Evolutionary conservation across 805 yeast genomes (phyloP), one percentile per base, ranked within the genome.

Genomic region (Wickerhamomyces kurtzmanii): DNA sequence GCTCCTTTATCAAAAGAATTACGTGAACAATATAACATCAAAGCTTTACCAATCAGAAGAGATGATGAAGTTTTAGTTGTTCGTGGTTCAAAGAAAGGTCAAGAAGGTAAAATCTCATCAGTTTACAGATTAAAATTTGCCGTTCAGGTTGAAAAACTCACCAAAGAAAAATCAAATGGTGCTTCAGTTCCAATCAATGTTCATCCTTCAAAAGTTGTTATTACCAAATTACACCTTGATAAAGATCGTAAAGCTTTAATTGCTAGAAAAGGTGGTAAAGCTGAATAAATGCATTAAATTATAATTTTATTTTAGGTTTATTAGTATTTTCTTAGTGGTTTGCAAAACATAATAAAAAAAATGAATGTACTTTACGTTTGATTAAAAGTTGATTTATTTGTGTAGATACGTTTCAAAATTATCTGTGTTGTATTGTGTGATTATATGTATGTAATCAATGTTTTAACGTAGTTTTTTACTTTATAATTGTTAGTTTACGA

Each of bases 1-100:
- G 97, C 98, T 64, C 96, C 97, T 58, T 78, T 91, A 61, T 89
- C 97, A 55, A 91, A 91, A 78, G 98, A 91, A 75, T 83, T 91
- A 69, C 81, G 93, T 66, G 93, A 80, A 66, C 79, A 91, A 75
- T 91, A 87, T 84, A 86, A 86, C 65, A 72, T 91, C 70, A 85
- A 78, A 62, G 71, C 96, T 52, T 71, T 91, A 47, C 98, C 98
- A 65, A 78, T 91, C 75, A 91, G 96, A 80, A 81, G 82, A 70
- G 93, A 87, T 54, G 98, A 91, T 65, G 85, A 82, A 68, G 94
- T 91, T 53, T 66, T 73, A 54, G 91, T 91, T 59, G 89, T 81
- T 64, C 89, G 98, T 72, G 98, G 98, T 62, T 83, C 97, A 59
- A 83, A 84, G 82, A 91, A 91, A 77, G 98, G 97, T 65, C 86